Evolutionary conservation across 306 rosid species (phyloP).

Genomic region (Vicia villosa): DNA sequence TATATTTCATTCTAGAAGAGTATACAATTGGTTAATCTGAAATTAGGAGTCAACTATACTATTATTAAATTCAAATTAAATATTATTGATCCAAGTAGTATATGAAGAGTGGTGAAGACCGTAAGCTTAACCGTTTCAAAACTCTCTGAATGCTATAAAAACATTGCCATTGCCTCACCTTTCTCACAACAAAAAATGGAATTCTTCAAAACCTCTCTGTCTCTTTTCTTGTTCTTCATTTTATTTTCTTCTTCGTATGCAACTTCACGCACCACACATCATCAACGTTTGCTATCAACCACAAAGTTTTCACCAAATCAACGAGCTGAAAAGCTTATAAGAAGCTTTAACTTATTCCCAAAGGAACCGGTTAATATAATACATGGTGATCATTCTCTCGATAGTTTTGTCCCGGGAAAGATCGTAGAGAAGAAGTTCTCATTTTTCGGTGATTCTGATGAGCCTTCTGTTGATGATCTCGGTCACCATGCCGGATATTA

Average conservation of each 20-base stretch:
- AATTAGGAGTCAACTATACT: neutral
- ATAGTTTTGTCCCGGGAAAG: conserved; percentile 35
- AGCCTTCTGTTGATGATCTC: conserved; percentile 60
- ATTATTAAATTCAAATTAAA: no score
- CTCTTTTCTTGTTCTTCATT: conserved; percentile 37
- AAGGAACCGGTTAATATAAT: conserved; percentile 51
- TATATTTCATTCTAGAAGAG: no score
- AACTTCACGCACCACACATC: conserved; percentile 8
- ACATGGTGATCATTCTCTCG: conserved; percentile 11
- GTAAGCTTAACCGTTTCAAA: neutral
- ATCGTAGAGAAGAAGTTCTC: conserved; percentile 69
- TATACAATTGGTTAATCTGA: neutral
- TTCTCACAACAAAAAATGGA: conserved; percentile 48
- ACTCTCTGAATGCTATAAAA: conserved; percentile 48
- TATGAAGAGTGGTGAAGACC: neutral
- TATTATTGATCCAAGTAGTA: no score
- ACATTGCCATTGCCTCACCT: conserved; percentile 19
- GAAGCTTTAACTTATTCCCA: conserved; percentile 68
- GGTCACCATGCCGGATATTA: conserved; percentile 96
- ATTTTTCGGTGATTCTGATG: conserved; percentile 35
- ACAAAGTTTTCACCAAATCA: conserved; percentile 38
- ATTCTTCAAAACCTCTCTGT: conserved; percentile 30
- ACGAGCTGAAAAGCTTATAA: conserved; percentile 70
- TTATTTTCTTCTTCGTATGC: conserved; percentile 38
- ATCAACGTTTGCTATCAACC: conserved; percentile 33